Conservation (phyloP, 2,329 filamentous ascomycete genomes). For the Aspergillus transmontanensis region DNA sequence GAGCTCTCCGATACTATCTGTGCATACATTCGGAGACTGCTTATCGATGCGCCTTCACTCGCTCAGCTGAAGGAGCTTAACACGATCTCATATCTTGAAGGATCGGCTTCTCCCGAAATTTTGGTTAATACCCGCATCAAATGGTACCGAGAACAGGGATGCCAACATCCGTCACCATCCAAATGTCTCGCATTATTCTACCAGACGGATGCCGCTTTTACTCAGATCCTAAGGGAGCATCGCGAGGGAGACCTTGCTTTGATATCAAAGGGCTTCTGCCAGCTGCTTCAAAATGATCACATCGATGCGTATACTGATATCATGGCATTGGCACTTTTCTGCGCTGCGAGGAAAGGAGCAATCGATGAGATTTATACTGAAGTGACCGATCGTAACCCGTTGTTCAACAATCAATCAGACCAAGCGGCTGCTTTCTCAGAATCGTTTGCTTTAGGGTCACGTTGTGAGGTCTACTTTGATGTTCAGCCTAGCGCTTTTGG, state of each 20-base stretch:
- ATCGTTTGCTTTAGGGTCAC: conserved; percentile 64
- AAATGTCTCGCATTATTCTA: conserved; percentile 42
- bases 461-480: conserved; percentile 65
- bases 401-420: conserved; percentile 63
- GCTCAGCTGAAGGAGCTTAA: conserved; percentile 43
- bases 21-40: conserved; percentile 34
- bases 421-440: conserved; percentile 67
- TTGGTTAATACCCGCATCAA: conserved; percentile 43
- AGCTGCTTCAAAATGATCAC: conserved; percentile 31
- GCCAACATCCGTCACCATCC: conserved; percentile 35
- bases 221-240: conserved; percentile 29
- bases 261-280: conserved; percentile 41
- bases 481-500: conserved; percentile 54
- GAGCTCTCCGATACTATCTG: conserved; percentile 33
- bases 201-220: conserved; percentile 36
- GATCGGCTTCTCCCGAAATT: conserved; percentile 37
- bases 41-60: conserved; percentile 43
- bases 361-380: conserved; percentile 66
- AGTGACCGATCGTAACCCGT: conserved; percentile 63
- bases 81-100: conserved; percentile 44
- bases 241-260: conserved; percentile 38
- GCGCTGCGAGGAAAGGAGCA: conserved; percentile 56
- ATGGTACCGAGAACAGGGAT: conserved; percentile 47
- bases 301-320: conserved; percentile 57
- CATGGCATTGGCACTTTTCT: conserved; percentile 60